Evolutionary conservation across 805 yeast species (phyloP).

Genomic region (Metschnikowia bowlesiae): DNA sequence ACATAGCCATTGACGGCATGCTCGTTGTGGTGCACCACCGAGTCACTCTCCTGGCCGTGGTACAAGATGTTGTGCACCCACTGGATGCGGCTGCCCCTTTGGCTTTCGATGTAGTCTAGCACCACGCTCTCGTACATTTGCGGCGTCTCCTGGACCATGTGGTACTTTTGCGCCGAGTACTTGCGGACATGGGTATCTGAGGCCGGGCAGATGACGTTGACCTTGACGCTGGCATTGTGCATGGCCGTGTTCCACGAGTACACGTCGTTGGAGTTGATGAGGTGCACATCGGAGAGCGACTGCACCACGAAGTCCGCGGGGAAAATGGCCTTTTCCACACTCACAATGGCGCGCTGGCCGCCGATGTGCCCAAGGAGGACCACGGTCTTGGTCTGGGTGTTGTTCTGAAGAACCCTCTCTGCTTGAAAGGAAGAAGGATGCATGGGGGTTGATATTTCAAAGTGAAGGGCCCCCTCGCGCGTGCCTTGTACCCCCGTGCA

Average conservation of each 20-base stretch:
- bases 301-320: not conserved
- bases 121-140: constrained; percentile 59
- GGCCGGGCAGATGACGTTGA: constrained; percentile 85
- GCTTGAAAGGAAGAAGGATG: constrained; percentile 3
- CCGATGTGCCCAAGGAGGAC: constrained; percentile 66
- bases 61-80: constrained; percentile 88
- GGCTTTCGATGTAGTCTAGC: constrained; percentile 69
- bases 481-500: no score
- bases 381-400: constrained; percentile 65
- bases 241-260: constrained; percentile 75
- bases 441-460: no score
- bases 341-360: constrained; percentile 57
- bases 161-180: constrained; percentile 56
- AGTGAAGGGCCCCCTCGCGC: no score
- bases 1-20: constrained; percentile 59
- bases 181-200: constrained; percentile 79
- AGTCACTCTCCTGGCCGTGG: constrained; percentile 79
- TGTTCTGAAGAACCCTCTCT: constrained; percentile 44
- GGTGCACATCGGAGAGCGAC: constrained; percentile 15
- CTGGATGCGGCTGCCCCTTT: constrained; percentile 71
- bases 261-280: constrained; percentile 70
- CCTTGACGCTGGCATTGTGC: constrained; percentile 51
- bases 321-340: constrained; percentile 72
- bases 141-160: constrained; percentile 76
- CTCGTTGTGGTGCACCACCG: constrained; percentile 63